A percentile compares a stretch with the other conserved stretches of the same genome.
Conservation (phyloP, 345 rosid species). For the Eucalyptus globulus region DNA sequence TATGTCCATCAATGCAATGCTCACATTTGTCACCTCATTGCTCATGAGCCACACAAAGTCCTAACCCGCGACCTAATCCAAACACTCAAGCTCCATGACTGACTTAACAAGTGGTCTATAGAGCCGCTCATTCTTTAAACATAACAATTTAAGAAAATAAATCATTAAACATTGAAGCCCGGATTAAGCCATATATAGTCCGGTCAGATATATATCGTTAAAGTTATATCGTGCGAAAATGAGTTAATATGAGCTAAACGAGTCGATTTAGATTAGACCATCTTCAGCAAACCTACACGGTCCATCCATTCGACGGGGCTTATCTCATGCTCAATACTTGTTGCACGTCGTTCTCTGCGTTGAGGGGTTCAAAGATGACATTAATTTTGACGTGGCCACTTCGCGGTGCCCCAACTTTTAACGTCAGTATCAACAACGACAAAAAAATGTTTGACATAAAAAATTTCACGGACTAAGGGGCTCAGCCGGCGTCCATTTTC, state of each 20-base stretch:
- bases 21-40: neutral
- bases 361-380: neutral
- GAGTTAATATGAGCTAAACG: neutral
- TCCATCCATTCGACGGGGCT: neutral
- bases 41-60: neutral
- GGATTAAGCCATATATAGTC: fast-evolving
- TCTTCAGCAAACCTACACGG: too few relatives aligned
- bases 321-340: neutral
- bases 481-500: neutral
- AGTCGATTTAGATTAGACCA: too few relatives aligned
- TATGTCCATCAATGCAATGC: neutral
- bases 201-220: fast-evolving
- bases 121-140: fast-evolving
- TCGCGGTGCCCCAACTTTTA: fast-evolving
- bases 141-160: neutral
- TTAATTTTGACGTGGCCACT: neutral
- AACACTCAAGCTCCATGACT: neutral
- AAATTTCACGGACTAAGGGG: too few relatives aligned
- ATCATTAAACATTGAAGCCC: neutral
- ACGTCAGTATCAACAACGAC: fast-evolving
- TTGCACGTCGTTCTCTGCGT: neutral
- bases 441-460: too few relatives aligned
- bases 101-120: neutral
- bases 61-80: fast-evolving
- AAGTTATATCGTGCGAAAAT: neutral